These are phyloP conservation scores for Phyllosticta paracitricarpa DNA, from an alignment of 2,329 filamentous ascomycete genomes.

Conservation along the genomic window DNA sequence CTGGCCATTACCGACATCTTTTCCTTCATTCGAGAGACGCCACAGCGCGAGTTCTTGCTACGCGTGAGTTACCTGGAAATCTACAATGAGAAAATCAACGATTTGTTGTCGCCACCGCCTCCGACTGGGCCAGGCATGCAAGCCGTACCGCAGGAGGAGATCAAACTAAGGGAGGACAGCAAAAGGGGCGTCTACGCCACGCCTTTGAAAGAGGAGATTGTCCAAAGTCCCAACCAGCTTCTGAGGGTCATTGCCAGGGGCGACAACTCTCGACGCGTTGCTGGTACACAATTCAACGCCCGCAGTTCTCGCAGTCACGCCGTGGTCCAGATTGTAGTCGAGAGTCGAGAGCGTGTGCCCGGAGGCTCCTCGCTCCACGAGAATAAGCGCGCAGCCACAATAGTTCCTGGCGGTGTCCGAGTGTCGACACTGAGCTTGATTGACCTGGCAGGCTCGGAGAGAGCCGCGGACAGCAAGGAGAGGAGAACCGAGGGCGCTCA, in stretches of 20 bases:
- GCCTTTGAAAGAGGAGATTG: conserved; percentile 94
- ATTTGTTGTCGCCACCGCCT: conserved; percentile 68
- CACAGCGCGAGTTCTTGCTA: conserved; percentile 83
- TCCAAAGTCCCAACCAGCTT: conserved; percentile 92
- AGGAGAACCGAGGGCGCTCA: conserved; percentile 88
- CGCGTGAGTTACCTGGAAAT: conserved; percentile 98
- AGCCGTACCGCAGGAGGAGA: conserved; percentile 66
- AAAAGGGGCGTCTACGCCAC: conserved; percentile 95
- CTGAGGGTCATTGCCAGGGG: conserved; percentile 89
- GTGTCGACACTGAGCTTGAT: conserved; percentile 94
- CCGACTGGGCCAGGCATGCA: conserved; percentile 40
- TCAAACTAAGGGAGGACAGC: conserved; percentile 92
- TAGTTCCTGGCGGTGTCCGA: conserved; percentile 71
- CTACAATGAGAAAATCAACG: conserved; percentile 96
- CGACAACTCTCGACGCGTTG: conserved; percentile 79
- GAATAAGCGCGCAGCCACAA: conserved; percentile 28
- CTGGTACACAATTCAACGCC: conserved; percentile 93
- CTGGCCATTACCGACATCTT: conserved; percentile 98
- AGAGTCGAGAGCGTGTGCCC: conserved; percentile 79
- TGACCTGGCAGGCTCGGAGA: conserved; percentile 91
- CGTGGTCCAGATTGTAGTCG: conserved; percentile 96
- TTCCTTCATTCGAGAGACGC: conserved; percentile 95
- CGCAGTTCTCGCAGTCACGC: conserved; percentile 96
- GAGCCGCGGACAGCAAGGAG: conserved; percentile 91
- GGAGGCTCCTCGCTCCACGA: conserved; percentile 35